Evolutionary conservation across 371 early-diverging fungal species (phyloP), one percentile per base, ranked within the genome.

Genomic region (Umbelopsis sp.): DNA sequence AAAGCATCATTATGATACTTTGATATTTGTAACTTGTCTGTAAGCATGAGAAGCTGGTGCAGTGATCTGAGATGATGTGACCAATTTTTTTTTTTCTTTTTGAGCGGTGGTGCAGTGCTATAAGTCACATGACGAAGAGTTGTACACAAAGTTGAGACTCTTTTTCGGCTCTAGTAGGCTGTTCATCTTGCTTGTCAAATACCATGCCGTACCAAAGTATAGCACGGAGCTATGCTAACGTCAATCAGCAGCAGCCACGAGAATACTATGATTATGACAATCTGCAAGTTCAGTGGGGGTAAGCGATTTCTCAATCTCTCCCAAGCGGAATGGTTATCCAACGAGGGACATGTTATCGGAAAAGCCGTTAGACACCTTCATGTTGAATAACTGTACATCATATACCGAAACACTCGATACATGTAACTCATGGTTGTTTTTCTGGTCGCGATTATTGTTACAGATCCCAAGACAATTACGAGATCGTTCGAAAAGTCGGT

Each of bases 191-290:
- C 22, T 20, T 50, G 38, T 50, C 48, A 29, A 50, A 68, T 44
- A 24, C 29, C 68, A 65, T 68, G 53, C 70, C 76, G 44, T 74
- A 69, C 63, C 72, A 77, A 73, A 91, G 90, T 75, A 77, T 91
- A 73, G 91, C 96, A 65, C 87, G 93, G 72, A 91, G 89, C 65
- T 98, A 99, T 80, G 91, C 96, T 35, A 92, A 95, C 80, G 97
- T 90, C 37, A 97, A 97, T 80, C 72, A 82, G 72, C 87, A 90
- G 41, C 87, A 89, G 87, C 93, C 95, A 3, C 79, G 83, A 66
- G 88, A 89, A 29, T 98, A 99, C 84, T 99, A 97, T 97, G 97
- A 99, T 86, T 98, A 97, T 75, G 98, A 96, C 76, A 94, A 93
- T 80, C 75, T 94, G 65, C 81, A 84, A 65, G 86, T 96, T 4